Base-by-base conservation (phyloP, 2,329 filamentous ascomycete species). In the Stemphylium beticola region DNA sequence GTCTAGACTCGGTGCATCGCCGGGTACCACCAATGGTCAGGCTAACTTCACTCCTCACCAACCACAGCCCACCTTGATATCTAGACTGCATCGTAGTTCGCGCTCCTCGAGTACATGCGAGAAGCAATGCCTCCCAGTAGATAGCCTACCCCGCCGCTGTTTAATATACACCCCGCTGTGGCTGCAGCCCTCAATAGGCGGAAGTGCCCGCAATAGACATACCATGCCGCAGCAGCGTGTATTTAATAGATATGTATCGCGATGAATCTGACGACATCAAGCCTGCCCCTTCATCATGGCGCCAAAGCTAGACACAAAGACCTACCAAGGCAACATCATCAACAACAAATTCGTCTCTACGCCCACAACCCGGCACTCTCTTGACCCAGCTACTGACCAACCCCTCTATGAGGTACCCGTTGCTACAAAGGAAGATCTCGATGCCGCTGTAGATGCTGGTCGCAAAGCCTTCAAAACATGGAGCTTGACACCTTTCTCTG, bases 261-360 rank as follows among this genome's bases (percentile, higher is more conserved):
- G 15, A 45, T 17, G 26, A 29, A 11, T 22, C 11, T 10, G n/a
- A 34, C n/a, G 41, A 4, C 10, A 34, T 36, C 14, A 24, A 20
- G 4, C 14, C n/a, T 12, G 31, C 20, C 1, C 4, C 34, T 10
- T 15, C 12, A 17, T 20, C 12, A 37, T 38, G 29, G 18, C 42
- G 8, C 32, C 38, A 17, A 33, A 49, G 17, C 24, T 55, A 14
- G 40, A 54, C 8, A 20, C 24, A 2, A 14, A 62, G 58, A 59
- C 39, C 33, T 65, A 62, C 42, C 55, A 45, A 26, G 65, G 65
- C 33, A 84, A 83, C 68, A 71, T 24, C 51, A 82, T 84, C 57
- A 77, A 82, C 56, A 80, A 79, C 41, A 69, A 80, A 60, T 63
- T 78, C 40, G 69, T 72, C 11, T 62, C 73, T 22, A 81, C 79